Evolutionary conservation across 108 stramenopile genomes (phyloP).

Genomic region (Nitzschia palea): DNA sequence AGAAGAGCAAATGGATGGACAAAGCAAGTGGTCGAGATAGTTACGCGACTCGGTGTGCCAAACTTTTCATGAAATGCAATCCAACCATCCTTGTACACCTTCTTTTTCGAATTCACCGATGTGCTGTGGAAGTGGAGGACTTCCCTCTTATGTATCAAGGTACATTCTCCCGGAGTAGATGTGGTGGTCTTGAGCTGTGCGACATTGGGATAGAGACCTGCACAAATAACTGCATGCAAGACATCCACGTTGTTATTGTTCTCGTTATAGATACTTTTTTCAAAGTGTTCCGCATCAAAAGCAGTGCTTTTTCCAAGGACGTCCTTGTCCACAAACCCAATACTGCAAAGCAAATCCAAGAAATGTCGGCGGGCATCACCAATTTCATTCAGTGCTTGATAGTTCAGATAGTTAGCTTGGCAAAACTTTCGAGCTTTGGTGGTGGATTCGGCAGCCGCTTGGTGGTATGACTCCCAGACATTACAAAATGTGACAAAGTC

Average conservation of each 20-base stretch:
- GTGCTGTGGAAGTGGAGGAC: conserved; percentile 57
- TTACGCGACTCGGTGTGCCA: conserved; percentile 56
- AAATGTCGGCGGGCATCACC: conserved; percentile 76
- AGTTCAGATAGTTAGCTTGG: conserved; percentile 71
- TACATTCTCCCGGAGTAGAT: neutral
- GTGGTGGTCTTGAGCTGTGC: conserved; percentile 43
- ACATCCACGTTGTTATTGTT: conserved; percentile 46
- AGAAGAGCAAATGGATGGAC: conserved; percentile 63
- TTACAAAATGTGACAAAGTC: conserved; percentile 90
- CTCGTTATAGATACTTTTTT: conserved; percentile 27
- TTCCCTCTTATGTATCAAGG: conserved; percentile 54
- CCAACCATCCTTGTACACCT: conserved; percentile 38
- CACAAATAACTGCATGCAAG: conserved; percentile 83
- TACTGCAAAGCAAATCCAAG: conserved; percentile 66
- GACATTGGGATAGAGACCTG: conserved; percentile 95
- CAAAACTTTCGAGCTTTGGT: conserved; percentile 51
- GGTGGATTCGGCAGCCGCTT: conserved; percentile 20
- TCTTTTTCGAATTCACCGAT: conserved; percentile 49
- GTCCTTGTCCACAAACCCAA: conserved; percentile 67
- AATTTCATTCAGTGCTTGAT: conserved; percentile 71
- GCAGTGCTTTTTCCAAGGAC: neutral
- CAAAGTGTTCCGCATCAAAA: neutral
- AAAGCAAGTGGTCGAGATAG: conserved; percentile 61
- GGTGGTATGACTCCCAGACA: conserved; percentile 77
- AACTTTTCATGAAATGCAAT: conserved; percentile 78